Evolutionary conservation across 2,329 filamentous ascomycete species (phyloP).

Genomic region (Elsinoe perseae): DNA sequence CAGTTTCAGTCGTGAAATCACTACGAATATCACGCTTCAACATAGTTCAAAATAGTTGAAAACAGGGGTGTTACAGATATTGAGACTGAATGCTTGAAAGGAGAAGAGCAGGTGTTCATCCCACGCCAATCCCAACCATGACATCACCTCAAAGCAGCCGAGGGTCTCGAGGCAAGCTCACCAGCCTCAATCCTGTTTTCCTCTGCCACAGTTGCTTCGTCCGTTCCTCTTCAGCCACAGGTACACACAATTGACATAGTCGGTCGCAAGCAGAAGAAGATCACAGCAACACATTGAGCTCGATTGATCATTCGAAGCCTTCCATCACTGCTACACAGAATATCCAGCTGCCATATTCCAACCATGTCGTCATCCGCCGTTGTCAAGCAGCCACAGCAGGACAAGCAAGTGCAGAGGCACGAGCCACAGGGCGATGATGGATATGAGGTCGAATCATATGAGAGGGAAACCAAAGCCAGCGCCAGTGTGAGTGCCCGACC

Average conservation of each 20-base stretch:
- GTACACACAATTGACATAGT: neutral
- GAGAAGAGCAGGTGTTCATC: neutral
- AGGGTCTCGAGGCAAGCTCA: neutral
- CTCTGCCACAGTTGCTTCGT: neutral
- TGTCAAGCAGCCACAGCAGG: conserved; percentile 17
- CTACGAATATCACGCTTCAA: neutral
- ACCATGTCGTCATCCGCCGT: conserved; percentile 20
- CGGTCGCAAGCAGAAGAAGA: neutral
- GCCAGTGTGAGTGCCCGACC: conserved; percentile 26
- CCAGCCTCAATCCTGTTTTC: conserved; percentile 6
- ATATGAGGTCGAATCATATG: conserved; percentile 11
- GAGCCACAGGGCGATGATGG: conserved; percentile 20
- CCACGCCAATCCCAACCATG: neutral
- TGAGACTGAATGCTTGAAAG: too few relatives aligned
- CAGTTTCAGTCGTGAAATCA: neutral
- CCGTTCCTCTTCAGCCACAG: neutral
- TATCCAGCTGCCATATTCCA: neutral
- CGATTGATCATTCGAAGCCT: neutral
- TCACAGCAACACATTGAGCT: neutral
- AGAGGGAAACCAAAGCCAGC: conserved; percentile 27
- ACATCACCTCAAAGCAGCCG: neutral
- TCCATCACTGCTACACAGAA: neutral
- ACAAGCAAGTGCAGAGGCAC: conserved; percentile 11
- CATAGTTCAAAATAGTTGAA: neutral
- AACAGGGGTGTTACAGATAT: too few relatives aligned